Base-by-base conservation (phyloP, 140 eudicot genomes). In the Anethum foeniculum region DNA sequence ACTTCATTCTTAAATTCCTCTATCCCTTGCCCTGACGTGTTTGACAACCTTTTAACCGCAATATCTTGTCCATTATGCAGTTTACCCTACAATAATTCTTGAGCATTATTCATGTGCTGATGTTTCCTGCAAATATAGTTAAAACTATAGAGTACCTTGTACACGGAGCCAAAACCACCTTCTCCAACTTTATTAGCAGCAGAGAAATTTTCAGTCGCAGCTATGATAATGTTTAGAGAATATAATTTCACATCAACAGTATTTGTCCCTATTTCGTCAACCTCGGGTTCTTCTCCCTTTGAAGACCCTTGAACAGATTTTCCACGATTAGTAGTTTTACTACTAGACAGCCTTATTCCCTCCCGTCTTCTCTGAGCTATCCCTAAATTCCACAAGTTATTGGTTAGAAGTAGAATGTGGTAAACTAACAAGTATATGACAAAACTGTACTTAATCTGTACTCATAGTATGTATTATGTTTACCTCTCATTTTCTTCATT, bases 111-210 rank as follows among this genome's bases (percentile, higher is more conserved):
- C 5, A 62, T 62, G 28, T n/a, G 2, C 32, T n/a, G 15, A n/a
- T 21, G n/a, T 23, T 21, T n/a, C 7, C 71, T n/a, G 28, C 32
- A 21, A 27, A 23, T 62, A 23, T 21, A 21, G n/a, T 62, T 5
- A 62, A 34, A 11, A 21, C 28, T 62, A 27, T 62, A 5, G 7
- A 23, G 71, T 62, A 62, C 71, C 71, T 62, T 62, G 71, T 62
- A 27, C 32, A 62, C 71, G 5, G 71, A 62, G 71, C 71, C 71
- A n/a, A 62, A 65, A 28, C 86, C 86, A 12, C 86, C 86, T 80
- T 83, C 71, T 73, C 86, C 84, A 25, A 81, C 27, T 71, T 71
- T 38, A 49, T 38, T 71, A 36, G 48, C 48, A 71, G 0, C 5
- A 12, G 76, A 32, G 21, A 71, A 71, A 21, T 71, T 71, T 32